Evolutionary conservation across 2,329 filamentous ascomycete genomes (phyloP), one percentile per base, ranked within the genome.

Genomic region (Plenodomus biglobosus): DNA sequence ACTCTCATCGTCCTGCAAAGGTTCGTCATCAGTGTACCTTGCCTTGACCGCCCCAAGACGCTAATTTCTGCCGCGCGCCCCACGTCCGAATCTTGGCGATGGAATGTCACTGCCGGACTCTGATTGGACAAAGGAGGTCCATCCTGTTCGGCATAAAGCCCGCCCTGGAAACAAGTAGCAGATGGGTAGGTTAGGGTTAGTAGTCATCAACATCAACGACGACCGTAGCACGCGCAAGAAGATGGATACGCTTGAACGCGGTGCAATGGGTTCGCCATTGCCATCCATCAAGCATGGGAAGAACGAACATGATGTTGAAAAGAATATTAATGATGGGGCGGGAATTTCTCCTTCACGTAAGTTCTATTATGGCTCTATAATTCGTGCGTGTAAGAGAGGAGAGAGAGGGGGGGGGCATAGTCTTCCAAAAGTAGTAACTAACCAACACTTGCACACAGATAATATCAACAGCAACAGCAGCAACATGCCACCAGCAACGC

Each of bases 231-330:
- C 11, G 13, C 15, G 19, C 16, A 37, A 17, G 16, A 3, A 47
- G 17, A 62, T 62, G 60, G 39, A 59, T 21, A 57, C 52, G 10
- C n/a, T 54, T 36, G 57, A 61, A 44, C 47, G 50, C 11, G 39
- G 53, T 13, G 48, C 44, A n/a, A 53, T 51, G 3, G 44, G 13
- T n/a, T n/a, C n/a, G n/a, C 27, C 27, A 32, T 17, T 19, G 35
- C 22, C n/a, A n/a, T 24, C 22, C 22, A 24, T 43, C 13, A 43
- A 46, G 17, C 38, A 48, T 30, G 30, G 24, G 3, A 46, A 21
- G n/a, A 32, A 39, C 1, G 40, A 42, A 5, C 17, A 45, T 2
- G 60, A 59, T 36, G 21, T 56, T 8, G 57, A 59, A 30, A 58
- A 55, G 15, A 38, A 32, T 15, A 10, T 32, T 3, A 6, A 6